These are phyloP conservation scores for Imleria badia DNA, from an alignment of 768 basidiomycete species.

Conservation along the genomic window DNA sequence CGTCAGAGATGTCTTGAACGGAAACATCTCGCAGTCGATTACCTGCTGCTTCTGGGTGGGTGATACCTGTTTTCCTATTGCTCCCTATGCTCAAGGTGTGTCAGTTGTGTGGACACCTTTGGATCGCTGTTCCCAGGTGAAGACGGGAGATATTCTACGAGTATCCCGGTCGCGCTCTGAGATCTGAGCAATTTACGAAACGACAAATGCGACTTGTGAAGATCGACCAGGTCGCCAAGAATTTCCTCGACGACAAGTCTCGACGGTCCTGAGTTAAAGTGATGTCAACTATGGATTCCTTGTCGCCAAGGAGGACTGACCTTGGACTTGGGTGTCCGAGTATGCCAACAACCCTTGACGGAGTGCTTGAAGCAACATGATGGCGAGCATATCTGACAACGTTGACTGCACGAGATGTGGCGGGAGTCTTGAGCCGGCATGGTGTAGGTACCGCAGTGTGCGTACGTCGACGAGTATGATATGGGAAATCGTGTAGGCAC, in stretches of 20 bases:
- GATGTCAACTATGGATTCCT: not conserved
- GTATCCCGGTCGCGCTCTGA: conserved; percentile 64
- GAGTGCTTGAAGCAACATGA: conserved; percentile 70
- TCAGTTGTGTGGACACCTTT: conserved; percentile 61
- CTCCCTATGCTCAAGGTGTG: conserved; percentile 68
- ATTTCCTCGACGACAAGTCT: conserved; percentile 32
- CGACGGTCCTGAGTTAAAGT: conserved; percentile 22
- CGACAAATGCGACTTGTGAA: conserved; percentile 61
- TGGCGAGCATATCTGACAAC: conserved; percentile 74
- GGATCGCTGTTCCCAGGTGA: conserved; percentile 5
- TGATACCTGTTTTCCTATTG: conserved; percentile 60
- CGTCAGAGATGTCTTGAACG: conserved; percentile 6
- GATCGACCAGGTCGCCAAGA: conserved; percentile 64
- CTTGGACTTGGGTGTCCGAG: conserved; percentile 19
- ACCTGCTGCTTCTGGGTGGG: conserved; percentile 76
- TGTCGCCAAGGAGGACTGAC: not conserved
- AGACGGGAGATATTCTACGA: conserved; percentile 66
- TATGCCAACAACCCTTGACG: conserved; percentile 50
- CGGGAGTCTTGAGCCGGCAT: no score
- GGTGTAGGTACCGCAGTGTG: no score
- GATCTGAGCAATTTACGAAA: conserved; percentile 77
- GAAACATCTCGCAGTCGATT: not conserved
- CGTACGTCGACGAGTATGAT: no score
- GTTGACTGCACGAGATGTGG: no score
- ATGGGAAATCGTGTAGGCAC: no score